Evolutionary conservation across 441 rosid genomes (phyloP), one percentile per base, ranked within the genome.

Genomic region (Kokia cookei): DNA sequence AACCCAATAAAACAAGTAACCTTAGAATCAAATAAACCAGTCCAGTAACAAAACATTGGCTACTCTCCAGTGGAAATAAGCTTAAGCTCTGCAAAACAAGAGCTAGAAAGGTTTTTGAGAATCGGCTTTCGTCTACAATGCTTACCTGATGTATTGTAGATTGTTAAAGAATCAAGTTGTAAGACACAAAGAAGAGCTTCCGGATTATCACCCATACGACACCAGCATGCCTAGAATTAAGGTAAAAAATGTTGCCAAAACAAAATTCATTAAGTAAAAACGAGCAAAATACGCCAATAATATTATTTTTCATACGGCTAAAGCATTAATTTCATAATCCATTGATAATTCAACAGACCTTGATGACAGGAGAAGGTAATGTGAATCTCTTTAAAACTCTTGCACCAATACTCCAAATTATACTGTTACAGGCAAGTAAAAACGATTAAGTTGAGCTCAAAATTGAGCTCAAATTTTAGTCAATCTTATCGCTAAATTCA

Each of bases 341-440:
- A 59, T 43, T 50, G 51, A 69, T 5, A 19, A 29, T 19, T 61
- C 9, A 53, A 26, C 40, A 17, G 5, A 29, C 98, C 97, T 51
- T 91, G 81, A 89, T 76, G 67, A 92, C 84, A 47, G 89, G 79
- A 48, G 97, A 90, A 75, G 94, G 81, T 80, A 90, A 78, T 63
- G 94, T 90, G 82, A 94, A 91, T 80, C 97, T 89, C 84, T 90
- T 92, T 77, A 86, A 90, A 54, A 94, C 93, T 40, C 93, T 87
- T 3, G 97, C 85, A 67, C 97, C 97, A 65, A 84, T 80, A 13
- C 91, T 86, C 98, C 98, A 94, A 73, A 88, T 88, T 63, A 92
- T 89, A 82, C 98, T 94, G 84, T 72, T 58, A 75, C 40, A 62
- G 27, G 76, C 47, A 43, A 61, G 15, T 55, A 5, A 48, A 17